Base-by-base conservation (phyloP, 2,329 filamentous ascomycete genomes). In the Xylaria sp. region DNA sequence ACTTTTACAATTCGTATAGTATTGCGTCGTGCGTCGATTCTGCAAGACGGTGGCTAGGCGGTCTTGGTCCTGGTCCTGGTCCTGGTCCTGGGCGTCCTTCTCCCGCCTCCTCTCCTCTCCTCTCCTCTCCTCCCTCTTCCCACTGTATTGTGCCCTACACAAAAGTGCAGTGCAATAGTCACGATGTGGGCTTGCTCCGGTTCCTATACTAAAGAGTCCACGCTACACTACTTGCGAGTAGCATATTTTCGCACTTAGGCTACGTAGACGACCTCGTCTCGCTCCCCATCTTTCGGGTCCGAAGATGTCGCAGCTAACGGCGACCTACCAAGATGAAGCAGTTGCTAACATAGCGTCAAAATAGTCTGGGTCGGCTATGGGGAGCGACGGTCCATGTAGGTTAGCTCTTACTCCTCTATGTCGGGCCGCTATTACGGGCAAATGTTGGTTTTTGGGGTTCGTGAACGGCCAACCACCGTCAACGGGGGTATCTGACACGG, bases 261-360 rank as follows among this genome's bases (percentile, higher is more conserved):
- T n/a, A n/a, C n/a, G 28, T 31, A 31, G 28, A 31, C 28, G 28
- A 31, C 28, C 28, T 31, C 28, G 23, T 33, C n/a, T 33, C n/a
- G 17, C 40, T 52, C 33, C 37, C 35, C 38, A 37, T 42, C 56
- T 21, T 17, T 60, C 45, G 51, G 31, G 57, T 42, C 57, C 56
- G 45, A 63, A 35, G 17, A 15, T 33, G 37, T 33, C 23, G 43
- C 35, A 17, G n/a, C 45, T 54, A 49, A 55, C n/a, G 33, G 9
- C 33, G 19, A 17, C 28, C 12, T 23, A 40, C 21, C 19, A 47
- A 33, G 42, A 49, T 35, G 42, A 11, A 15, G 15, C 15, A 17
- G 19, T 25, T 23, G 15, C 28, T 42, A 38, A 17, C 46, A 28
- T 57, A 60, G 57, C 54, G 57, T 21, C 17, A 15, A n/a, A 43